These are phyloP conservation scores for Hanseniaspora meyeri DNA, from an alignment of 805 yeast genomes.

Conservation along the genomic window DNA sequence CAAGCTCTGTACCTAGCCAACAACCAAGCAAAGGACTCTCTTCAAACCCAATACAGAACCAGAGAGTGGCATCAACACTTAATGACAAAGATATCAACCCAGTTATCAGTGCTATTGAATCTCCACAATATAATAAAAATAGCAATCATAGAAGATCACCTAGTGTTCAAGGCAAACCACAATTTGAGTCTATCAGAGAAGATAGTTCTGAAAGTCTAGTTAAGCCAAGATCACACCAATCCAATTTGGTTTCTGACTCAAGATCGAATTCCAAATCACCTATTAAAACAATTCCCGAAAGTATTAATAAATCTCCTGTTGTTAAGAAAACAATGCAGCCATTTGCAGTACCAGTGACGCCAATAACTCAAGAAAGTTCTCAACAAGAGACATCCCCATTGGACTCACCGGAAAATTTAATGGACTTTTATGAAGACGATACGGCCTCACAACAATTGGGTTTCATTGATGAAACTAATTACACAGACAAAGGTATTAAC, in stretches of 20 bases:
- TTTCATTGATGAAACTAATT: background rate
- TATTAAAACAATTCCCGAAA: background rate
- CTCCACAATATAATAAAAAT: background rate
- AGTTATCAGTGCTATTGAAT: background rate
- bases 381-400: background rate
- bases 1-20: background rate
- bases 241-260: background rate
- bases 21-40: background rate
- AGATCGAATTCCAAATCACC: background rate
- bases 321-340: background rate
- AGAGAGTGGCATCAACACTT: conserved; percentile 4
- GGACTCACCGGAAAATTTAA: background rate
- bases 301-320: background rate
- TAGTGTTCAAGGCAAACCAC: conserved; percentile 11
- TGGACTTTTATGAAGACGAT: conserved; percentile 6
- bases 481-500: background rate
- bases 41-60: conserved; percentile 1
- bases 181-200: conserved; percentile 5
- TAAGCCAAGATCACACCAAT: background rate
- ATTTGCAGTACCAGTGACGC: background rate
- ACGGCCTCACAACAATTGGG: background rate
- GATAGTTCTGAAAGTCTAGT: background rate
- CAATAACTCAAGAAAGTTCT: background rate
- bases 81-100: background rate
- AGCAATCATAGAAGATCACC: conserved; percentile 8